A percentile compares a stretch with the other conserved stretches of the same genome.
phyloP scores from a whole-genome alignment of 1,284 basidiomycete genomes.

The Waitea zeae region DNA sequence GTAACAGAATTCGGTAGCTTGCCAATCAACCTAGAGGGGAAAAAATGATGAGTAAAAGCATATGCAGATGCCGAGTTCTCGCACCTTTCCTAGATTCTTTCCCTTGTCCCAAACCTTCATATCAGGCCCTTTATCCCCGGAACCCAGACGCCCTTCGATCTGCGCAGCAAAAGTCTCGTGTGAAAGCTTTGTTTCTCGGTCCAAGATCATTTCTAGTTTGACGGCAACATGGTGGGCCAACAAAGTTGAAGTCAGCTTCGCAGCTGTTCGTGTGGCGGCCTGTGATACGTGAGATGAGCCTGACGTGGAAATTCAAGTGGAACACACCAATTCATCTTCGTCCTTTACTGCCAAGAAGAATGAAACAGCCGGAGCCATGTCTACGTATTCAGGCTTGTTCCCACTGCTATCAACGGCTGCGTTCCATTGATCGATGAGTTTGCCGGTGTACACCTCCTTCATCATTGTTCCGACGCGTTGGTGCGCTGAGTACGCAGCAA shows the following conservation, averaged over 20 bases:
- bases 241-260: conserved; percentile 72
- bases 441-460: conserved; percentile 71
- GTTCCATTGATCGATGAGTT: conserved; percentile 70
- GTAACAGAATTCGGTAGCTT: conserved; percentile 83
- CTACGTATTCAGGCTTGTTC: conserved; percentile 55
- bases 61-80: conserved; percentile 13
- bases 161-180: conserved; percentile 76
- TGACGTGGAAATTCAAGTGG: conserved; percentile 1
- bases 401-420: conserved; percentile 32
- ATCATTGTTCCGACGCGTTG: conserved; percentile 50
- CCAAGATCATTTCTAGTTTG: conserved; percentile 82
- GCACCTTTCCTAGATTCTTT: conserved; percentile 52
- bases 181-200: conserved; percentile 79
- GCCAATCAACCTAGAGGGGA: conserved; percentile 89
- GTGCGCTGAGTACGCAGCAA: conserved; percentile 33
- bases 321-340: conserved; percentile 71
- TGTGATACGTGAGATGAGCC: conserved; percentile 1
- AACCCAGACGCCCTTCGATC: conserved; percentile 78
- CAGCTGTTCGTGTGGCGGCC: conserved; percentile 64
- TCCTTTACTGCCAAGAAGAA: conserved; percentile 80
- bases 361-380: conserved; percentile 66
- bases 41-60: conserved; percentile 1
- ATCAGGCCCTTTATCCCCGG: conserved; percentile 73
- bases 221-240: conserved; percentile 76
- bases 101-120: conserved; percentile 83